phyloP scores from a whole-genome alignment of 148 eudicot genomes.

The Heliosperma pusillum region DNA sequence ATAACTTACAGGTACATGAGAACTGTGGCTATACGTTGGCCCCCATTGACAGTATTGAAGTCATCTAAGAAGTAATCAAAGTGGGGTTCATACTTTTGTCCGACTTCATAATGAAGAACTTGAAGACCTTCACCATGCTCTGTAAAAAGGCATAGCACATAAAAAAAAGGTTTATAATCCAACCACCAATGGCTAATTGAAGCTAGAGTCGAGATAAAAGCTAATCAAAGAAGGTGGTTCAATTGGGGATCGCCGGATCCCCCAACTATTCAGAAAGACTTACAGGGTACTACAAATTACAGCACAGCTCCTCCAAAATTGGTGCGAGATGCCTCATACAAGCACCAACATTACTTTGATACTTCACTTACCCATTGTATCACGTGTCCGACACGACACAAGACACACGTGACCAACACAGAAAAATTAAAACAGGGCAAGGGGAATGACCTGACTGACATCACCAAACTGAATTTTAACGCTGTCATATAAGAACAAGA shows the following conservation, averaged over 20 bases:
- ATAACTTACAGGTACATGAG: constrained; percentile 91
- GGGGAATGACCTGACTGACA: background rate
- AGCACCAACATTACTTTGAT: background rate
- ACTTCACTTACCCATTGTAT: background rate
- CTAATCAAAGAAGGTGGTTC: background rate
- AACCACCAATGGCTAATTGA: background rate
- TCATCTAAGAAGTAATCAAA: constrained; percentile 81
- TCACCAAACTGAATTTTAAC: background rate
- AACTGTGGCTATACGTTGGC: constrained; percentile 91
- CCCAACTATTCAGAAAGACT: background rate
- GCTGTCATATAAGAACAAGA: background rate
- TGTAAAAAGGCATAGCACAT: constrained; percentile 24
- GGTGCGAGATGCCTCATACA: background rate
- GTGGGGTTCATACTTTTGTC: constrained; percentile 92
- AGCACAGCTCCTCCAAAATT: background rate
- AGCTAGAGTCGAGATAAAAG: background rate
- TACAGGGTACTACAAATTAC: background rate
- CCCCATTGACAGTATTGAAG: constrained; percentile 71
- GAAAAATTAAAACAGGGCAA: background rate
- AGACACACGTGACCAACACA: background rate
- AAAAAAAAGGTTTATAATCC: background rate
- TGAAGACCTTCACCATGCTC: constrained; percentile 98
- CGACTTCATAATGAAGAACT: constrained; percentile 88
- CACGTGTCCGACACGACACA: background rate
- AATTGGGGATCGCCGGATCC: background rate